Evolutionary conservation across 2,329 filamentous ascomycete genomes (phyloP).

Genomic region (Alternaria sp.): DNA sequence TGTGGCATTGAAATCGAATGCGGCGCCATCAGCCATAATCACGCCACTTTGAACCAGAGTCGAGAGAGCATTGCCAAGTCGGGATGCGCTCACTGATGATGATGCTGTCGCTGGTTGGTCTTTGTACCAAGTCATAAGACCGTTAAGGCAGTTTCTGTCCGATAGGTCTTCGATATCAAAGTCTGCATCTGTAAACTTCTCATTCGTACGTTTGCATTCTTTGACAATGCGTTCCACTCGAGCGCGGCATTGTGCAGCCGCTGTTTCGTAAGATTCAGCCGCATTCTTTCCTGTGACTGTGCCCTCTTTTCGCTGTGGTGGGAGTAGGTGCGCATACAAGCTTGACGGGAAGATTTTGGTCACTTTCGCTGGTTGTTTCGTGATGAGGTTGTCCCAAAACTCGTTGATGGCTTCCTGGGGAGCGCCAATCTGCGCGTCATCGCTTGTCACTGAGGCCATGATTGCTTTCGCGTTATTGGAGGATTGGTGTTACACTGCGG

Average conservation of each 20-base stretch:
- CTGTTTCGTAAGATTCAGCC: slow-evolving; percentile 75
- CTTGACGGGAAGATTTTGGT: slow-evolving; percentile 74
- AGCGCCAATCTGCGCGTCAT: slow-evolving; percentile 23
- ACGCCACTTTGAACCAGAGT: slow-evolving; percentile 38
- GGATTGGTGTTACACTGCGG: background rate
- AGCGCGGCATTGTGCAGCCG: slow-evolving; percentile 71
- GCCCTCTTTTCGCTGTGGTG: slow-evolving; percentile 51
- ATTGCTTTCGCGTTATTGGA: slow-evolving; percentile 11
- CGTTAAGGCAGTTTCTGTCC: slow-evolving; percentile 43
- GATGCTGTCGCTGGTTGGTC: slow-evolving; percentile 60
- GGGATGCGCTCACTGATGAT: slow-evolving; percentile 19
- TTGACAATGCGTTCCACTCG: slow-evolving; percentile 64
- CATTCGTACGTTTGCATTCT: slow-evolving; percentile 78
- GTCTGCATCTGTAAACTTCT: slow-evolving; percentile 83
- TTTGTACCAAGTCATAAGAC: slow-evolving; percentile 54
- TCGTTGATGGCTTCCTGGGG: slow-evolving; percentile 74
- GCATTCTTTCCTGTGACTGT: slow-evolving; percentile 68
- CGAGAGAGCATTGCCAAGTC: slow-evolving; percentile 33
- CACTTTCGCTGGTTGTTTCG: slow-evolving; percentile 75
- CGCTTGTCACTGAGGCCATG: slow-evolving; percentile 31
- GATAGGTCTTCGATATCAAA: slow-evolving; percentile 84
- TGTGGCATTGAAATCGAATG: slow-evolving; percentile 56
- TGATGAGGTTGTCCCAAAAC: slow-evolving; percentile 75
- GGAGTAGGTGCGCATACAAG: slow-evolving; percentile 63
- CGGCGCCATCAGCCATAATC: slow-evolving; percentile 26